phyloP scores from a whole-genome alignment of 345 rosid species.

The Punica granatum region DNA sequence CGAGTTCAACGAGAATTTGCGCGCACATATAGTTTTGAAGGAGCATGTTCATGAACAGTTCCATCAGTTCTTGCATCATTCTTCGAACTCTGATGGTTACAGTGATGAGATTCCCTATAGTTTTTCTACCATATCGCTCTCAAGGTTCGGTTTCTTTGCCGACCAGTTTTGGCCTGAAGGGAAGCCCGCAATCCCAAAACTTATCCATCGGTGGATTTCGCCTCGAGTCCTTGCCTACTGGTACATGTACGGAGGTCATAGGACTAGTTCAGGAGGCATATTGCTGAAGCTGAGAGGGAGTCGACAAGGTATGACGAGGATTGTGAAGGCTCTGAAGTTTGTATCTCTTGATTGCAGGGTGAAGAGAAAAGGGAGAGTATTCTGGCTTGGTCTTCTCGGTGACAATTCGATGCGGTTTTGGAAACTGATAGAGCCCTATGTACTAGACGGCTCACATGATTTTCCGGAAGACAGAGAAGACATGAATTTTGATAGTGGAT shows the following conservation, averaged over 20 bases:
- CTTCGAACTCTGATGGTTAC: constrained; percentile 24
- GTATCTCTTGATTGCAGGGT: constrained; percentile 63
- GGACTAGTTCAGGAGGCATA: constrained; percentile 49
- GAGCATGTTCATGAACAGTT: constrained; percentile 52
- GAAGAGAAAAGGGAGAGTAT: constrained; percentile 64
- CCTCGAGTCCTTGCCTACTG: constrained; percentile 68
- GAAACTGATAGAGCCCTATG: constrained; percentile 60
- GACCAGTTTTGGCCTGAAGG: constrained; percentile 70
- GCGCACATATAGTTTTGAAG: constrained; percentile 43
- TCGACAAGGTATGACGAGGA: constrained; percentile 40
- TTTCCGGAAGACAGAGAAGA: constrained; percentile 19
- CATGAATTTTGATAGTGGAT: constrained; percentile 38
- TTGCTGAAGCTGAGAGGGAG: constrained; percentile 66
- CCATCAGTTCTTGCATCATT: constrained; percentile 71
- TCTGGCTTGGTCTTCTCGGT: constrained; percentile 79
- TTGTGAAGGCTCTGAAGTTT: constrained; percentile 47
- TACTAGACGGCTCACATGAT: constrained; percentile 47
- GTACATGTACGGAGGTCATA: constrained; percentile 75
- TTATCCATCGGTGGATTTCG: constrained; percentile 83
- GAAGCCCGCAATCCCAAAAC: constrained; percentile 55
- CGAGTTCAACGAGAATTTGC: constrained; percentile 47
- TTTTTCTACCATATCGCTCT: constrained; percentile 47
- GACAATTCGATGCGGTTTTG: constrained; percentile 47
- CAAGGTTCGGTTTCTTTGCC: constrained; percentile 62
- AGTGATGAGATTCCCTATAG: constrained; percentile 29